These are phyloP conservation scores for Penicillium manginii DNA, from an alignment of 495 filamentous ascomycete genomes.

Conservation along the genomic window DNA sequence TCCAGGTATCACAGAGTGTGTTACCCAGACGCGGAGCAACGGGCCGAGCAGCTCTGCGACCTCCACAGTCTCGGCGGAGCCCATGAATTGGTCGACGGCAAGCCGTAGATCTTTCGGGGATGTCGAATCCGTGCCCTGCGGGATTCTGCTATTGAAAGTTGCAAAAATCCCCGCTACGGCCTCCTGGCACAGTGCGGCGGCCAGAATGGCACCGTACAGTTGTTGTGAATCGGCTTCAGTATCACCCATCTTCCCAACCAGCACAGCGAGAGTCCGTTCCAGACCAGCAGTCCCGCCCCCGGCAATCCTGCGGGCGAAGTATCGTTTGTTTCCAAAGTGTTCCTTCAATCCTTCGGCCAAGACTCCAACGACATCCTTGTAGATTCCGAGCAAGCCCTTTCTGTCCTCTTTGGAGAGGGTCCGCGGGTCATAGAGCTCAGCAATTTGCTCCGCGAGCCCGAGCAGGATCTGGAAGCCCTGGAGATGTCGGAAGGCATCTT, in stretches of 20 bases:
- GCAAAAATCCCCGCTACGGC: slow-evolving; percentile 55
- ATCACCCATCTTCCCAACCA: slow-evolving; percentile 55
- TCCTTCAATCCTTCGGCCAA: slow-evolving; percentile 76
- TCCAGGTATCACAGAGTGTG: slow-evolving; percentile 32
- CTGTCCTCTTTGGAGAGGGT: slow-evolving; percentile 58
- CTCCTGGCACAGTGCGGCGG: slow-evolving; percentile 80
- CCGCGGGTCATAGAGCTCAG: slow-evolving; percentile 68
- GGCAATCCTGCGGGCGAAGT: slow-evolving; percentile 74
- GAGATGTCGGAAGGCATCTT: slow-evolving; percentile 84
- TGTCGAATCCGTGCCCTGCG: slow-evolving; percentile 7
- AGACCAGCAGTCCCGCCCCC: slow-evolving; percentile 80
- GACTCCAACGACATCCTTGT: slow-evolving; percentile 70
- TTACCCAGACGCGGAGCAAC: slow-evolving; percentile 47
- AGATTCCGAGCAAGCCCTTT: slow-evolving; percentile 65
- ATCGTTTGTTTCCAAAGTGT: slow-evolving; percentile 84
- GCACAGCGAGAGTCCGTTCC: slow-evolving; percentile 65
- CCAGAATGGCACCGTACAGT: slow-evolving; percentile 82
- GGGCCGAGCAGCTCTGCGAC: slow-evolving; percentile 45
- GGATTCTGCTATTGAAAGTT: slow-evolving; percentile 35
- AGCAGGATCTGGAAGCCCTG: slow-evolving; percentile 79
- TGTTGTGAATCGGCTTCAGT: slow-evolving; percentile 68
- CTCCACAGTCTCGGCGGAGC: slow-evolving; percentile 46
- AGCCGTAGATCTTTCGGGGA: slow-evolving; percentile 29
- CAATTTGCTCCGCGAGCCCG: slow-evolving; percentile 65
- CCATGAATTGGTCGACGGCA: slow-evolving; percentile 41